These are phyloP conservation scores for Alternaria panax DNA, from an alignment of 2,329 filamentous ascomycete species.

Conservation along the genomic window DNA sequence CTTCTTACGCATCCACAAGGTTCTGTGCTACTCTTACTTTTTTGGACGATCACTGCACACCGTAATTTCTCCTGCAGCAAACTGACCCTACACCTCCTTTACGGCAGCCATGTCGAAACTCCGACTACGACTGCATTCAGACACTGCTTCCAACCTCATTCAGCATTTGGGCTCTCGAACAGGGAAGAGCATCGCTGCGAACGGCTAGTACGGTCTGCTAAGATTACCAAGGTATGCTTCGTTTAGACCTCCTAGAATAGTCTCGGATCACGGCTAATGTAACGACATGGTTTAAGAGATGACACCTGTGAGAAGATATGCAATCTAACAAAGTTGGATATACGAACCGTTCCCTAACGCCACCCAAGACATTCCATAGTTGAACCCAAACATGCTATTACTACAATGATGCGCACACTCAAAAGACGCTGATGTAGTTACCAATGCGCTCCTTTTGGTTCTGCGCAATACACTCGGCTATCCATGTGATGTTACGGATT, in stretches of 20 bases:
- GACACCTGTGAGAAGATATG: conserved; percentile 18
- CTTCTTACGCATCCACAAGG: not conserved
- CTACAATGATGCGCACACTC: conserved; percentile 28
- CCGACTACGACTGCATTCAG: not conserved
- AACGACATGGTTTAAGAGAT: not conserved
- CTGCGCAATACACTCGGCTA: conserved; percentile 98
- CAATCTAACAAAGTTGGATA: conserved; percentile 36
- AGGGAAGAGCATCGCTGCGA: not conserved
- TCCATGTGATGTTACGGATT: conserved; percentile 99
- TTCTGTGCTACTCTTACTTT: not conserved
- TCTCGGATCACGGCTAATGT: not conserved
- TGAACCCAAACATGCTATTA: conserved; percentile 38
- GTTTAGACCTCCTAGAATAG: not conserved
- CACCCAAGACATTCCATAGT: conserved; percentile 36
- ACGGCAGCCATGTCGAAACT: not conserved
- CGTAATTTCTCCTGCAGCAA: not conserved
- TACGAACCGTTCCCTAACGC: conserved; percentile 42
- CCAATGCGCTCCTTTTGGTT: conserved; percentile 99
- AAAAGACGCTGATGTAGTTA: conserved; percentile 97
- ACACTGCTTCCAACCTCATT: not conserved
- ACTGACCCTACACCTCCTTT: not conserved
- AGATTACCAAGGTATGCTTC: not conserved
- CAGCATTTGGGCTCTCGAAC: not conserved
- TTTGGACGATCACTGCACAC: not conserved
- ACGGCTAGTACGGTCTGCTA: not conserved